Conservation (phyloP, 345 rosid genomes). For the rapeseed (Brassica napus) region DNA sequence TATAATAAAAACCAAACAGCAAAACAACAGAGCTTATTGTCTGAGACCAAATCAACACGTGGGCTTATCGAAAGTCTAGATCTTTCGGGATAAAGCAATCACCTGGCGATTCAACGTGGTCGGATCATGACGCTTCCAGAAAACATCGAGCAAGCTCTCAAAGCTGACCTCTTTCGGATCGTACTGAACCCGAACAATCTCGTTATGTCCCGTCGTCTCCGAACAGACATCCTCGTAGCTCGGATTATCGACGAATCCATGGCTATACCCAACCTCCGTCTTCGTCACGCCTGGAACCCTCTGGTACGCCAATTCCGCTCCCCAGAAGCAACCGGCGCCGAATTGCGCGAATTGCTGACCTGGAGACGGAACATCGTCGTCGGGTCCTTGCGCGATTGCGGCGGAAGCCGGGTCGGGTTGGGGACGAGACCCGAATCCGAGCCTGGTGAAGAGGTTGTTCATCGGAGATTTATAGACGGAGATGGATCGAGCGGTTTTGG, state of each 20-base stretch:
- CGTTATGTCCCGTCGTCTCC: conserved; percentile 68
- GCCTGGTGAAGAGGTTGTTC: conserved; percentile 37
- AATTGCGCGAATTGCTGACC: conserved; percentile 69
- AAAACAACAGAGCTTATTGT: conserved; percentile 1
- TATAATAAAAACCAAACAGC: not conserved
- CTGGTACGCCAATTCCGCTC: conserved; percentile 80
- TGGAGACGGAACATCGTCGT: conserved; percentile 56
- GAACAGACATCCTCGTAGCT: conserved; percentile 67
- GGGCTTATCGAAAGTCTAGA: conserved; percentile 5
- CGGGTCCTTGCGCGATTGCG: conserved; percentile 60
- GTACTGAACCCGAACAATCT: conserved; percentile 82
- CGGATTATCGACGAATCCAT: conserved; percentile 66
- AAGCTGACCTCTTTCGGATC: conserved; percentile 66
- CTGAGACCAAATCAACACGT: not conserved
- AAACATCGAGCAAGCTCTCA: conserved; percentile 56
- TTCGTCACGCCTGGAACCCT: conserved; percentile 63
- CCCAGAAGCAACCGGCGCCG: conserved; percentile 99
- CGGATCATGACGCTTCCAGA: conserved; percentile 86
- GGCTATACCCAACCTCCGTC: conserved; percentile 88
- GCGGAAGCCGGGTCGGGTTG: conserved; percentile 37
- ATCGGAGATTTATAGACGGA: conserved; percentile 38
- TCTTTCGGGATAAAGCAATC: conserved; percentile 2
- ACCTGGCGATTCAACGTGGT: conserved; percentile 87
- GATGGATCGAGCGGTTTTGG: conserved; percentile 31
- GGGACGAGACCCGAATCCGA: conserved; percentile 42